phyloP scores from a whole-genome alignment of 2,329 filamentous ascomycete species.

The Trichothecium sympodiale region DNA sequence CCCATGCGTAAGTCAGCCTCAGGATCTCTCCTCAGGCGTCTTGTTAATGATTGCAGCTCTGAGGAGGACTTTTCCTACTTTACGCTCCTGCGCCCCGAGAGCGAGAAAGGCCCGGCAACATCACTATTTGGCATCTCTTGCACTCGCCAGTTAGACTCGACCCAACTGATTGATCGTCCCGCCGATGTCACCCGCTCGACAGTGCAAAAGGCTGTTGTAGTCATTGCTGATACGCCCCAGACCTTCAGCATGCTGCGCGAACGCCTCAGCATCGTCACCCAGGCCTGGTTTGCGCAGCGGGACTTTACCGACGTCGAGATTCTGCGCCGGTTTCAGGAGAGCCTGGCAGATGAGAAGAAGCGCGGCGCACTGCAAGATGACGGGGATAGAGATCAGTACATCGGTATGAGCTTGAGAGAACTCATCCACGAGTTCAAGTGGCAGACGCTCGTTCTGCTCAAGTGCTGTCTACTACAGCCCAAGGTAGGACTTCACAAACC shows the following conservation, averaged over 20 bases:
- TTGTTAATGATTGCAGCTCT: slow-evolving; percentile 37
- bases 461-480: slow-evolving; percentile 85
- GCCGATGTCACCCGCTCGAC: slow-evolving; percentile 92
- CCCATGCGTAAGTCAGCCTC: slow-evolving; percentile 62
- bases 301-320: slow-evolving; percentile 92
- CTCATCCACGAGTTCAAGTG: slow-evolving; percentile 90
- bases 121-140: slow-evolving; percentile 95
- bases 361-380: slow-evolving; percentile 50
- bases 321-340: slow-evolving; percentile 81
- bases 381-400: slow-evolving; percentile 71
- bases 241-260: slow-evolving; percentile 85
- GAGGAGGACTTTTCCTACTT: slow-evolving; percentile 99
- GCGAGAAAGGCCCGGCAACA: slow-evolving; percentile 46
- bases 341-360: slow-evolving; percentile 57
- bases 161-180: slow-evolving; percentile 64
- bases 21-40: background rate
- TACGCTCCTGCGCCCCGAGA: slow-evolving; percentile 63
- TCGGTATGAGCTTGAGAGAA: slow-evolving; percentile 81
- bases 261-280: slow-evolving; percentile 79
- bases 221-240: slow-evolving; percentile 84
- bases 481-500: too few relatives aligned
- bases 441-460: slow-evolving; percentile 88
- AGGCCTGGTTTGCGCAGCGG: slow-evolving; percentile 90
- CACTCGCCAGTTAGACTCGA: slow-evolving; percentile 79
- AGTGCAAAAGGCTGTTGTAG: slow-evolving; percentile 95